These are phyloP conservation scores for Fraxinus ornus DNA, from an alignment of 305 asterid species.

Conservation along the genomic window DNA sequence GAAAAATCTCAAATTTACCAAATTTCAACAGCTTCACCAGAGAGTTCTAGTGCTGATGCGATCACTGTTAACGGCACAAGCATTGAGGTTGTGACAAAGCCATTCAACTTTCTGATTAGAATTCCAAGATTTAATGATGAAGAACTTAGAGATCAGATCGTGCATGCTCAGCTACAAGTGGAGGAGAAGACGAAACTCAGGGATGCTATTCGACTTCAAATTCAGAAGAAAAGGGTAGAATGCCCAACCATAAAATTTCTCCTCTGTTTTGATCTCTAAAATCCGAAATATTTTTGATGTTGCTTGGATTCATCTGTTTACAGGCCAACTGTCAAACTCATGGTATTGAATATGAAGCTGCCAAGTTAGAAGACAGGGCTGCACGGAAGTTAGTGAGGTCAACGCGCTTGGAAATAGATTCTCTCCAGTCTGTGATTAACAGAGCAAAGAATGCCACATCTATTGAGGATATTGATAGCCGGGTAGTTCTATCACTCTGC, in stretches of 20 bases:
- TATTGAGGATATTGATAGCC: slow-evolving; percentile 66
- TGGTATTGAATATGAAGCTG: slow-evolving; percentile 65
- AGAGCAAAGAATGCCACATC: slow-evolving; percentile 91
- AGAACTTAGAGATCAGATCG: slow-evolving; percentile 59
- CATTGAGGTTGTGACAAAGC: slow-evolving; percentile 34
- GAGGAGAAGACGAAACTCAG: slow-evolving; percentile 80
- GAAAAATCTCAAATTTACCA: slow-evolving; percentile 26
- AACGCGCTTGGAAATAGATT: slow-evolving; percentile 80
- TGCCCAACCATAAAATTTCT: not conserved
- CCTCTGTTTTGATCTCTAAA: not conserved
- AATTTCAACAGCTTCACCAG: slow-evolving; percentile 32
- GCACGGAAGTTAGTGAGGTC: slow-evolving; percentile 58
- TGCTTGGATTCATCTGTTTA: not conserved
- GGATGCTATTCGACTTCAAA: slow-evolving; percentile 67
- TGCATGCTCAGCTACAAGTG: slow-evolving; percentile 57
- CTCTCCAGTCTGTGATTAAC: slow-evolving; percentile 67
- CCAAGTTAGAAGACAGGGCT: slow-evolving; percentile 55
- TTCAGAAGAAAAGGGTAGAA: slow-evolving; percentile 65
- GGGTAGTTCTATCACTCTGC: slow-evolving; percentile 32
- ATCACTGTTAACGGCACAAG: slow-evolving; percentile 34
- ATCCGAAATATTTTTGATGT: not conserved
- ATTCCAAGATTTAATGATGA: slow-evolving; percentile 75
- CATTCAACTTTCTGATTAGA: slow-evolving; percentile 65
- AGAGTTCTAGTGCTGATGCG: slow-evolving; percentile 25
- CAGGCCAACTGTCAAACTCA: slow-evolving; percentile 54